These are phyloP conservation scores for Linaria vulgaris DNA, from an alignment of 257 asterid genomes.

Conservation along the genomic window DNA sequence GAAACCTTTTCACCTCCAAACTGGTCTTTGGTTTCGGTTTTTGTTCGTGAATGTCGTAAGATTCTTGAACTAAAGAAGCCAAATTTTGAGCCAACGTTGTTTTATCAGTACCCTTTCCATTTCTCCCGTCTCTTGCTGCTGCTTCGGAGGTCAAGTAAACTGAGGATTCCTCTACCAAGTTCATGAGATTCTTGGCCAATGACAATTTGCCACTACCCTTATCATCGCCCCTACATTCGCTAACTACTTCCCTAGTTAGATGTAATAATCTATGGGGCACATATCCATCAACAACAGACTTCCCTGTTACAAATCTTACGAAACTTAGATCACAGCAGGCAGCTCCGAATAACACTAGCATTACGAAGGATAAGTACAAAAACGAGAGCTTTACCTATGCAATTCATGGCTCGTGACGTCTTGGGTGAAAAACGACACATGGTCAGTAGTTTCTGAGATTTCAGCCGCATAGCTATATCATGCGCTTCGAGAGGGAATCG, in stretches of 20 bases:
- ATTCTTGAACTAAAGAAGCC: constrained; percentile 77
- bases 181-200: constrained; percentile 43
- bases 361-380: too few relatives aligned
- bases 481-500: too few relatives aligned
- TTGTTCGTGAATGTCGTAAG: constrained; percentile 37
- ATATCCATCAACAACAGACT: constrained; percentile 6
- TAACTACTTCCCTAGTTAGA: constrained; percentile 30
- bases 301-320: constrained; percentile 39
- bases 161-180: constrained; percentile 41
- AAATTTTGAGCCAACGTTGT: constrained; percentile 61
- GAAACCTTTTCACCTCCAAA: constrained; percentile 55
- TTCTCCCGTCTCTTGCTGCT: constrained; percentile 21
- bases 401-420: constrained; percentile 9
- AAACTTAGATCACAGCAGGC: background rate
- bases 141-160: constrained; percentile 25
- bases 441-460: constrained; percentile 27
- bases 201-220: constrained; percentile 26
- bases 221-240: constrained; percentile 23
- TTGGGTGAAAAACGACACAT: constrained; percentile 23
- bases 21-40: constrained; percentile 46
- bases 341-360: too few relatives aligned
- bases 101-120: constrained; percentile 32
- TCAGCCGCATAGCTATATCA: constrained; percentile 32
- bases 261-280: constrained; percentile 27
- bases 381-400: constrained; percentile 25